Conservation (phyloP, 371 early-diverging fungal species). For the Dichotomocladium elegans region DNA sequence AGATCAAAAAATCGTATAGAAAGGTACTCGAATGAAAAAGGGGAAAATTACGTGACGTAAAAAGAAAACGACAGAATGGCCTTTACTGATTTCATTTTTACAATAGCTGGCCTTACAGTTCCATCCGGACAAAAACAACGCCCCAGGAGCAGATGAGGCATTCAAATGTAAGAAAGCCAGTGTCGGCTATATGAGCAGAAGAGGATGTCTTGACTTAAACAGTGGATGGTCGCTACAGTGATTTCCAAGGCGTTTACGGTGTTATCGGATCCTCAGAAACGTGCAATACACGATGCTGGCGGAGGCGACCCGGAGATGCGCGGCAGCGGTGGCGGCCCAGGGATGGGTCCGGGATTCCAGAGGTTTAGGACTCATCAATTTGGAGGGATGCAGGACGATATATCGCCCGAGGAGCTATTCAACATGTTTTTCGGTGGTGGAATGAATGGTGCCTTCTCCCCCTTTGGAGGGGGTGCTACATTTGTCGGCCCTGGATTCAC, state of each 20-base stretch:
- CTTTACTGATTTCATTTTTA: not conserved
- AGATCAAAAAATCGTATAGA: slow-evolving; percentile 96
- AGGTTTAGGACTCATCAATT: not conserved
- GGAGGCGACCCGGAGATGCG: slow-evolving; percentile 69
- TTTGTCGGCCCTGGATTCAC: slow-evolving; percentile 47
- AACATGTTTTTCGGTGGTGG: slow-evolving; percentile 93
- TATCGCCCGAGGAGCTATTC: slow-evolving; percentile 94
- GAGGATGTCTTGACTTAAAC: too few species aligned
- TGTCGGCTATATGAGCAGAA: not conserved
- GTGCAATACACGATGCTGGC: slow-evolving; percentile 81
- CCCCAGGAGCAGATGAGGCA: slow-evolving; percentile 96
- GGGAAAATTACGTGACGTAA: not conserved
- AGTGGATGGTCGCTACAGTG: slow-evolving; percentile 40
- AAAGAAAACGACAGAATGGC: not conserved
- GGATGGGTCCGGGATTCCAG: slow-evolving; percentile 1
- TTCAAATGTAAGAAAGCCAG: slow-evolving; percentile 71
- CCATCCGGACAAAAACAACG: slow-evolving; percentile 97
- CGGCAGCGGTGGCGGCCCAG: slow-evolving; percentile 1
- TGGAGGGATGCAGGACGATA: slow-evolving; percentile 55
- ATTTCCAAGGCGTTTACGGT: slow-evolving; percentile 90
- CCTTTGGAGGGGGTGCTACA: slow-evolving; percentile 45
- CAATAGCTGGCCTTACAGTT: slow-evolving; percentile 87
- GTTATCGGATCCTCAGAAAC: slow-evolving; percentile 82
- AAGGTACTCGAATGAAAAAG: slow-evolving; percentile 56
- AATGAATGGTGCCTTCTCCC: slow-evolving; percentile 15